Percentiles rank a stretch among this genome's conserved stretches.
Conservation (phyloP, 2,329 filamentous ascomycete genomes). For the Madurella mycetomatis region DNA sequence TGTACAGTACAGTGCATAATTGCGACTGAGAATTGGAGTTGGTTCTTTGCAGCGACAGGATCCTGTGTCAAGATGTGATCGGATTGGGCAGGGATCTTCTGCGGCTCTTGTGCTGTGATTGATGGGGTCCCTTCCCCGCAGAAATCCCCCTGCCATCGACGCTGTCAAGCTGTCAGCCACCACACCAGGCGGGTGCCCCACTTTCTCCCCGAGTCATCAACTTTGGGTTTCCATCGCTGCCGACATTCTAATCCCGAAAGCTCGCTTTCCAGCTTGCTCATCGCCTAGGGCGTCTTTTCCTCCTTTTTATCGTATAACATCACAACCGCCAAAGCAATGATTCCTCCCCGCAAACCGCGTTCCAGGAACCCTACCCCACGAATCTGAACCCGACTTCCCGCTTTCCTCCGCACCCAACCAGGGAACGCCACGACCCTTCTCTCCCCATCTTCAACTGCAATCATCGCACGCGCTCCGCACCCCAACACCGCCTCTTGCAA, state of each 20-base stretch:
- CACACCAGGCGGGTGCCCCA: constrained; percentile 10
- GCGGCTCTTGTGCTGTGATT: constrained; percentile 6
- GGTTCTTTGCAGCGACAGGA: no score
- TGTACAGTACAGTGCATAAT: no score
- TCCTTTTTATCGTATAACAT: background rate
- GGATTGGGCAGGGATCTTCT: background rate
- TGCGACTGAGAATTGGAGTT: no score
- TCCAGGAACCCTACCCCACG: background rate
- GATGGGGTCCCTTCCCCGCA: background rate
- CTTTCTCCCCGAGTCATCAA: constrained; percentile 17
- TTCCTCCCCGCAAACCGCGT: background rate
- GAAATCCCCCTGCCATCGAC: background rate
- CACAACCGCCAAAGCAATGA: constrained; percentile 1
- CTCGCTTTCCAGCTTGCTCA: background rate
- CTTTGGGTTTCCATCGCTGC: background rate
- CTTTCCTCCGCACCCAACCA: background rate
- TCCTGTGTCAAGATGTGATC: no score
- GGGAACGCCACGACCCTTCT: background rate
- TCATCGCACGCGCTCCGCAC: background rate
- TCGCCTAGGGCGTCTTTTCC: background rate
- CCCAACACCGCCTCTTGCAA: background rate
- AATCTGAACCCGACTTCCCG: background rate
- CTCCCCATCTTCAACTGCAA: background rate
- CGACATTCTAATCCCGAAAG: background rate
- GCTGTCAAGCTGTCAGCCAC: background rate